Conservation (phyloP, 352 stramenopile genomes). For the Peronospora belbahrii region DNA sequence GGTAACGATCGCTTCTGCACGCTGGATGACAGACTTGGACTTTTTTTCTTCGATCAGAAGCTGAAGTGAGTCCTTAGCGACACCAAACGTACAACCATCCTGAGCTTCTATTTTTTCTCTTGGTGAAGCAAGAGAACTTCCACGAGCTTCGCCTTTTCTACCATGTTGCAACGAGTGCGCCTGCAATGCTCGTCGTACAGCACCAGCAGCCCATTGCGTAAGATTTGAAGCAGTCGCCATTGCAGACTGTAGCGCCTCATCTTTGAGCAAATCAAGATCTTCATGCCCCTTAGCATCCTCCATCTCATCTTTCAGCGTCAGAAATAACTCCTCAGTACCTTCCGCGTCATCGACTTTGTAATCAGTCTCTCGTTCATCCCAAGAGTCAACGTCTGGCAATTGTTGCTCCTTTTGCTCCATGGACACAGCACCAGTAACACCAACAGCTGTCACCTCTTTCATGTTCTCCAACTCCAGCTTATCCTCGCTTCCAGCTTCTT, state of each 20-base stretch:
- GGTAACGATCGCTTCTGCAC: conserved; percentile 14
- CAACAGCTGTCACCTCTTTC: background rate
- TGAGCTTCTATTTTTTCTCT: background rate
- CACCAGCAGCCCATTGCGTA: conserved; percentile 81
- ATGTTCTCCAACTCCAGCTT: conserved; percentile 51
- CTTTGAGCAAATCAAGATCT: conserved; percentile 49
- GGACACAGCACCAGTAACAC: background rate
- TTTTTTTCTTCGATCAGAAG: conserved; percentile 19
- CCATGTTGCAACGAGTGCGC: conserved; percentile 50
- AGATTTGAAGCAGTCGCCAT: conserved; percentile 80
- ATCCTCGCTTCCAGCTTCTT: conserved; percentile 24
- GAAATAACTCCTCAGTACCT: conserved; percentile 35
- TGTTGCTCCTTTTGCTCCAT: conserved; percentile 1
- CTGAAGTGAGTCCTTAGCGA: conserved; percentile 7
- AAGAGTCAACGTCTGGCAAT: background rate
- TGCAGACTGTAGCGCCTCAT: conserved; percentile 68
- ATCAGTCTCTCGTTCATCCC: conserved; percentile 1
- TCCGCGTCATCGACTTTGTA: conserved; percentile 13
- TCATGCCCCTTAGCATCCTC: conserved; percentile 64
- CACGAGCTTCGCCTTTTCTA: conserved; percentile 5
- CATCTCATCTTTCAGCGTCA: conserved; percentile 56
- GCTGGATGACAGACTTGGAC: background rate
- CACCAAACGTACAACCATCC: conserved; percentile 1
- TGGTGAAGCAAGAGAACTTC: conserved; percentile 2
- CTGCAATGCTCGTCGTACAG: conserved; percentile 59